Evolutionary conservation across 2,329 filamentous ascomycete genomes (phyloP), one percentile per base, ranked within the genome.

Genomic region (Epichloe sylvatica): DNA sequence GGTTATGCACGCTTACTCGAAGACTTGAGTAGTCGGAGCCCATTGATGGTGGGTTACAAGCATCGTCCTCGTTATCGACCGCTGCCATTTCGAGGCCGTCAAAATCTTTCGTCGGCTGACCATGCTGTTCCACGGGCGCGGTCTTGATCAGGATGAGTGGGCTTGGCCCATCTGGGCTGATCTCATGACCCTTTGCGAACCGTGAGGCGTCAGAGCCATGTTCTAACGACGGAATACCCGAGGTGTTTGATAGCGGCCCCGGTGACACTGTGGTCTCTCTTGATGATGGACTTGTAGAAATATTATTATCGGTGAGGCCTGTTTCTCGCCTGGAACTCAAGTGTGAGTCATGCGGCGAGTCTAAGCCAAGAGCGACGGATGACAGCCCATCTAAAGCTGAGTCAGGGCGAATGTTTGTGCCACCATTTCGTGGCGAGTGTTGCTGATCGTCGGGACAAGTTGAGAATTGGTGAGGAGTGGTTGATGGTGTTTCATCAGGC

Each of bases 261-360:
- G 70, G 71, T 4, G 73, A 73, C 60, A 69, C 64, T 45, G 70
- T 71, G 5, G 65, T 64, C n/a, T 67, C 66, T 53, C 65, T 59
- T 46, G 70, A 66, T 15, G 64, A 63, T 30, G 61, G 54, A 4
- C 57, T 59, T 36, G 57, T 54, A 6, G 64, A 60, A 47, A 57
- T 48, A 19, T 54, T 59, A 21, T 58, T 56, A 5, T 60, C 58
- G 23, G 56, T 8, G 11, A 44, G 34, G 8, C 36, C 38, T 5
- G 30, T 6, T 17, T 41, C 39, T 35, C 33, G 46, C 15, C 39
- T 44, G 21, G 33, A 38, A 23, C 30, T 40, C 23, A 36, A 34
- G 36, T 45, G 49, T 33, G 21, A 34, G 33, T 36, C 2, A 8
- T 38, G 38, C 12, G 34, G 41, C 21, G 33, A 38, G 33, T 51